Base-by-base conservation (phyloP, 306 rosid genomes). In the Quercus aquifolioides region DNA sequence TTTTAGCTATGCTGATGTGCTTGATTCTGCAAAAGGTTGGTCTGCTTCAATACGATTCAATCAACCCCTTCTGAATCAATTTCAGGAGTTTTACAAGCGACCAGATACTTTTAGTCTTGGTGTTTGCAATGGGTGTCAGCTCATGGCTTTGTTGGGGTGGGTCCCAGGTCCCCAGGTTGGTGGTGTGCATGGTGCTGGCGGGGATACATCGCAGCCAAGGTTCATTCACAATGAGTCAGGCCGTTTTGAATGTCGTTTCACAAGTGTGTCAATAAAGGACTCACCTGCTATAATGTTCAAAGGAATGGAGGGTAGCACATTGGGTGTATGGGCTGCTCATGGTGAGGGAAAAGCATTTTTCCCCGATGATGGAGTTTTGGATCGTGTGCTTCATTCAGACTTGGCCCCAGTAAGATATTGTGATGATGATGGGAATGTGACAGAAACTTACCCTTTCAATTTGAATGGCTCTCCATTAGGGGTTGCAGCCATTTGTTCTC, bases 21-120 rank as follows among this genome's bases (percentile, higher is more conserved):
- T 94, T 72, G 98, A 88, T 83, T 94, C 97, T 75, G 97, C 97
- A 1, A 94, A 94, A 85, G 98, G 97, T 72, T 94, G 98, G 98
- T 85, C 93, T 68, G 97, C 96, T 81, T 83, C 87, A 54, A 89
- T 94, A 78, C 84, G 97, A 76, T 92, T 94, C 79, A 92, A 92
- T 51, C 91, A 83, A 38, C 85, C 96, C 18, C 80, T 92, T 63
- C 41, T 94, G 28, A 83, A 88, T 74, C 97, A 94, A 64, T 94
- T 94, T 87, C 97, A 94, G 73, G 97, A 92, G 78, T 92, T 94
- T 69, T 89, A 90, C 79, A 86, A 88, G 79, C 92, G 96, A 17
- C 86, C 91, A 2, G 92, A 94, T 77, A 94, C 98, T 41, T 94
- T 94, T 80, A 94, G 97, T 69, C 93, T 94, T 3, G 98, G 98